These are phyloP conservation scores for Torulaspora globosa DNA, from an alignment of 1,139 yeast genomes.

Conservation along the genomic window DNA sequence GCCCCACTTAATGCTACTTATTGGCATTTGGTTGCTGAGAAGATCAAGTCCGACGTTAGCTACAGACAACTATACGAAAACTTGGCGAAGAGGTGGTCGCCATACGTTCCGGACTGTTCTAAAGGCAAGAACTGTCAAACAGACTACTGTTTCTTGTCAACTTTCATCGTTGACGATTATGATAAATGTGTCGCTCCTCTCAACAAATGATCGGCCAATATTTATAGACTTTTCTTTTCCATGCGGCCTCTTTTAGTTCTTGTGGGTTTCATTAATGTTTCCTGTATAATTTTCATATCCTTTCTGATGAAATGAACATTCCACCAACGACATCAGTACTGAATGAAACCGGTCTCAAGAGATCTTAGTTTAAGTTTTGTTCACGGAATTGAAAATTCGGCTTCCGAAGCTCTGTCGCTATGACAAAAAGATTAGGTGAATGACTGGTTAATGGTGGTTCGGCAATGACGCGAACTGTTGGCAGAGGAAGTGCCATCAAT, in stretches of 20 bases:
- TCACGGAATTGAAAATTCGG: too few relatives aligned
- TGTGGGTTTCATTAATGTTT: neutral
- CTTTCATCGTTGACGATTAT: constrained; percentile 35
- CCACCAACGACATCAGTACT: too few relatives aligned
- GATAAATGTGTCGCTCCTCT: constrained; percentile 23
- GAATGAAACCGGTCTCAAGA: too few relatives aligned
- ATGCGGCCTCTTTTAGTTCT: neutral
- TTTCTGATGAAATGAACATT: too few relatives aligned
- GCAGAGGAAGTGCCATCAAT: too few relatives aligned
- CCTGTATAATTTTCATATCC: too few relatives aligned
- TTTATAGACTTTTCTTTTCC: neutral
- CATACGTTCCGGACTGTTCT: constrained; percentile 46
- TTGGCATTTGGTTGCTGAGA: constrained; percentile 46
- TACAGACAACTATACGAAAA: constrained; percentile 48
- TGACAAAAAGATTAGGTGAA: too few relatives aligned
- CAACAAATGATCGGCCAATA: neutral
- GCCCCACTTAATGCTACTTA: constrained; percentile 57
- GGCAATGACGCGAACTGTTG: too few relatives aligned
- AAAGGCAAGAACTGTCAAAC: constrained; percentile 41
- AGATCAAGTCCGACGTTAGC: constrained; percentile 39
- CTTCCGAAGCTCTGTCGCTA: too few relatives aligned
- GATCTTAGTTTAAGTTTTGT: too few relatives aligned
- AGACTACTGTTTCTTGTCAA: constrained; percentile 45
- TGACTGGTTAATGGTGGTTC: too few relatives aligned
- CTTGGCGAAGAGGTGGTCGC: constrained; percentile 51